Conservation (phyloP, 2,329 filamentous ascomycete species). For the Colletotrichum sp. region DNA sequence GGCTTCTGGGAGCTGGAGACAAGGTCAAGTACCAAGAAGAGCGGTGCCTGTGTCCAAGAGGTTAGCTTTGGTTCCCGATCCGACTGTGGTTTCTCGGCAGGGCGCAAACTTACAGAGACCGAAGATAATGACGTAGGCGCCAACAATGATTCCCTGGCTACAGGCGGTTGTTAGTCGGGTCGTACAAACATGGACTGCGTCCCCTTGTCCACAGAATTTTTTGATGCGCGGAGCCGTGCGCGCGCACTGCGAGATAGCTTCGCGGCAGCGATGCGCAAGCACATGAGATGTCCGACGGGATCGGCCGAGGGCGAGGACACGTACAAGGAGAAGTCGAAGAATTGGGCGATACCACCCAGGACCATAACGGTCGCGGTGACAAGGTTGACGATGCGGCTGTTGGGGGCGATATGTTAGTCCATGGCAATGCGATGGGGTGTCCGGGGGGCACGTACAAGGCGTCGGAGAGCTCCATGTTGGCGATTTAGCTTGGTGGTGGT, state of each 20-base stretch:
- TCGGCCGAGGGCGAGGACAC: slow-evolving; percentile 32
- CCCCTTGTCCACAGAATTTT: not conserved
- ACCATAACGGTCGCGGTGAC: slow-evolving; percentile 86
- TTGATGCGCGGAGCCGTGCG: slow-evolving; percentile 9
- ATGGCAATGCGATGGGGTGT: not conserved
- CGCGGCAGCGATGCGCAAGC: not conserved
- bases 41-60: slow-evolving; percentile 61
- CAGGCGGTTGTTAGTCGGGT: slow-evolving; percentile 15
- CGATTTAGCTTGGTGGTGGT: not conserved
- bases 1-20: not conserved
- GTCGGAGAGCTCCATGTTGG: slow-evolving; percentile 87
- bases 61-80: slow-evolving; percentile 22
- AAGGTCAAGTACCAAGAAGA: slow-evolving; percentile 58
- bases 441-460: slow-evolving; percentile 73
- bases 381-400: slow-evolving; percentile 93
- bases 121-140: slow-evolving; percentile 89
- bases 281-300: slow-evolving; percentile 4
- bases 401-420: slow-evolving; percentile 22
- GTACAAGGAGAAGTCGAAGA: slow-evolving; percentile 68
- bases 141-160: slow-evolving; percentile 78
- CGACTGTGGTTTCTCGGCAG: not conserved
- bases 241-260: not conserved
- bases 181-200: slow-evolving; percentile 29
- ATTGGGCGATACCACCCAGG: slow-evolving; percentile 78
- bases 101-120: slow-evolving; percentile 70